Percentiles rank a stretch among this genome's conserved stretches.
These are phyloP conservation scores for Diaporthe aspalathi DNA, from an alignment of 2,329 filamentous ascomycete genomes.

Conservation along the genomic window DNA sequence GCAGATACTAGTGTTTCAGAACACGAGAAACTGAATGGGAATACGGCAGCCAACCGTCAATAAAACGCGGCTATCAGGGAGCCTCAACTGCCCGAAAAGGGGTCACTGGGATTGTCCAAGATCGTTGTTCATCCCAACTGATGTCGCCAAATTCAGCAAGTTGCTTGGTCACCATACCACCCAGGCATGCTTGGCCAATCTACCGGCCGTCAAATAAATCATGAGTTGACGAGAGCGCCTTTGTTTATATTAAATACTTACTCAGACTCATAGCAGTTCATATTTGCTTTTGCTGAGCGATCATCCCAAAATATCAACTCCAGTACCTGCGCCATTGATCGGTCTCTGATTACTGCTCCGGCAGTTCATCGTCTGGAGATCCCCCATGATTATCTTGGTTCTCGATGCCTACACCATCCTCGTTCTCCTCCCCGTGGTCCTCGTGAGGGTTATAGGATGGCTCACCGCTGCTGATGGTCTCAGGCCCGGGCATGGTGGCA, in stretches of 20 bases:
- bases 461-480: background rate
- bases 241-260: background rate
- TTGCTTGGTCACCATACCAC: background rate
- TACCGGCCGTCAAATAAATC: background rate
- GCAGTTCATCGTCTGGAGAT: background rate
- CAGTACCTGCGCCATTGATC: background rate
- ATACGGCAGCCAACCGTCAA: background rate
- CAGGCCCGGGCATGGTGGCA: background rate
- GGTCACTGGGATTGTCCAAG: background rate
- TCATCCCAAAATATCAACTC: background rate
- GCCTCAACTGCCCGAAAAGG: background rate
- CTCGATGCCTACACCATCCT: background rate
- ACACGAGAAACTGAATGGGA: background rate
- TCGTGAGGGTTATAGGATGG: background rate
- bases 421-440: background rate
- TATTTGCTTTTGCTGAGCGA: background rate
- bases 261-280: no score
- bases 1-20: conserved; percentile 2
- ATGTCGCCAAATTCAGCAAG: conserved; percentile 6
- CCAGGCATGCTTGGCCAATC: background rate
- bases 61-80: background rate
- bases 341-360: background rate
- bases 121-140: conserved; percentile 5
- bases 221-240: background rate
- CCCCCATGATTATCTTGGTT: background rate